A percentile compares a stretch with the other conserved stretches of the same genome.
These are phyloP conservation scores for Neurospora sp. DNA, from an alignment of 495 filamentous ascomycete genomes.

Conservation along the genomic window DNA sequence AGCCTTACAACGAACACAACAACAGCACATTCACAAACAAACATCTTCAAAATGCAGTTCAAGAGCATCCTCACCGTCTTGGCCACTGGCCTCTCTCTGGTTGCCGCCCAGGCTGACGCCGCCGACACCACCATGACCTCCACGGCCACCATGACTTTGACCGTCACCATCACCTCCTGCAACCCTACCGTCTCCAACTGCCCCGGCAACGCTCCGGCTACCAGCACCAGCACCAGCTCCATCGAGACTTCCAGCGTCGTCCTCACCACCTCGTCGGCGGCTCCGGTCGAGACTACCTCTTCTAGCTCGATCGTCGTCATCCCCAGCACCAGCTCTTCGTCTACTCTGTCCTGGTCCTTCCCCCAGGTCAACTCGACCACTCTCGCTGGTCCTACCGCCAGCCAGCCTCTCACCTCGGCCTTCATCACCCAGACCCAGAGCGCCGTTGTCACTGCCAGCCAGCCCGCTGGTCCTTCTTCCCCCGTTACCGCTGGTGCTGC, in stretches of 20 bases:
- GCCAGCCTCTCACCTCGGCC: slow-evolving; percentile 18
- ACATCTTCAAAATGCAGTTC: slow-evolving; percentile 27
- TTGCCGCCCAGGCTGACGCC: slow-evolving; percentile 12
- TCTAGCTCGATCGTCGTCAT: not conserved
- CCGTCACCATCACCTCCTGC: slow-evolving; percentile 39
- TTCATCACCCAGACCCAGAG: slow-evolving; percentile 16
- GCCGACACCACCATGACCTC: slow-evolving; percentile 28
- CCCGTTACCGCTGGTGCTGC: slow-evolving; percentile 24
- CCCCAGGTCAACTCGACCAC: slow-evolving; percentile 28
- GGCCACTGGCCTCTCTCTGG: slow-evolving; percentile 22
- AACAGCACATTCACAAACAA: not conserved
- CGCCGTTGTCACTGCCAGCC: slow-evolving; percentile 13
- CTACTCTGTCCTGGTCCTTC: slow-evolving; percentile 17
- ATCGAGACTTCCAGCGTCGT: not conserved
- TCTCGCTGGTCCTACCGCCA: slow-evolving; percentile 27
- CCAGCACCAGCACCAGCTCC: slow-evolving; percentile 13
- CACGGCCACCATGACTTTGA: slow-evolving; percentile 33
- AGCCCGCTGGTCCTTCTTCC: slow-evolving; percentile 9
- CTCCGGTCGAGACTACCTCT: not conserved
- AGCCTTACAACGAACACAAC: not conserved
- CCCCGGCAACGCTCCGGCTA: slow-evolving; percentile 25
- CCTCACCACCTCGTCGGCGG: not conserved
- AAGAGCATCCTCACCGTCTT: slow-evolving; percentile 24
- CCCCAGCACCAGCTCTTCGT: slow-evolving; percentile 1
- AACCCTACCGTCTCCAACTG: slow-evolving; percentile 34